Conservation (phyloP, 1,139 yeast species). For the Kodamaea alishanica region DNA sequence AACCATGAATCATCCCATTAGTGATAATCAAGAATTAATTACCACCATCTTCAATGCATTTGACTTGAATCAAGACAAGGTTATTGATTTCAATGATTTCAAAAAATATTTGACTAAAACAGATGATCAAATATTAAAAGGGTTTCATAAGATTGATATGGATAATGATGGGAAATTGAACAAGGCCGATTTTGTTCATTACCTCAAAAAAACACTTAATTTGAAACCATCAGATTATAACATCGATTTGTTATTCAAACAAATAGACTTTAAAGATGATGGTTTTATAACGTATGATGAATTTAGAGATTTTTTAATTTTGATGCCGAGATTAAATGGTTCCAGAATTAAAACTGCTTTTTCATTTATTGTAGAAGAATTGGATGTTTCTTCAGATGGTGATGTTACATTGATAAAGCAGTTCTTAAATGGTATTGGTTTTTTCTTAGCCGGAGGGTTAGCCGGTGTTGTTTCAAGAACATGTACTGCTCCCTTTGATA, state of each 20-base stretch:
- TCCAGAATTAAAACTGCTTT: conserved; percentile 78
- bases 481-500: conserved; percentile 94
- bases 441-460: conserved; percentile 88
- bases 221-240: conserved; percentile 51
- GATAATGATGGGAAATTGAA: conserved; percentile 75
- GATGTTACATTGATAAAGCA: conserved; percentile 83
- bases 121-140: conserved; percentile 64
- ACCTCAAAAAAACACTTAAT: conserved; percentile 53
- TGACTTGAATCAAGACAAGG: conserved; percentile 54
- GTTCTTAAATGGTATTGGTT: conserved; percentile 79
- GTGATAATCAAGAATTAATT: conserved; percentile 60
- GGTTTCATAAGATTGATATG: conserved; percentile 67
- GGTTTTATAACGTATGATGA: conserved; percentile 81
- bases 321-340: conserved; percentile 74
- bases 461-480: conserved; percentile 98
- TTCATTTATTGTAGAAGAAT: conserved; percentile 72
- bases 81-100: conserved; percentile 60
- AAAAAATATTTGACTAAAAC: conserved; percentile 57
- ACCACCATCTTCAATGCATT: conserved; percentile 52
- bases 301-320: conserved; percentile 75
- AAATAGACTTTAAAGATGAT: conserved; percentile 57
- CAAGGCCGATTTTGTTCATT: conserved; percentile 61
- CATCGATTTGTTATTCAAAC: conserved; percentile 56
- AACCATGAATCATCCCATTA: conserved; percentile 60
- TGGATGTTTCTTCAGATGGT: conserved; percentile 83